Evolutionary conservation across 1,139 yeast species (phyloP), one percentile per base, ranked within the genome.

Genomic region (Geotrichum citri-aurantii): DNA sequence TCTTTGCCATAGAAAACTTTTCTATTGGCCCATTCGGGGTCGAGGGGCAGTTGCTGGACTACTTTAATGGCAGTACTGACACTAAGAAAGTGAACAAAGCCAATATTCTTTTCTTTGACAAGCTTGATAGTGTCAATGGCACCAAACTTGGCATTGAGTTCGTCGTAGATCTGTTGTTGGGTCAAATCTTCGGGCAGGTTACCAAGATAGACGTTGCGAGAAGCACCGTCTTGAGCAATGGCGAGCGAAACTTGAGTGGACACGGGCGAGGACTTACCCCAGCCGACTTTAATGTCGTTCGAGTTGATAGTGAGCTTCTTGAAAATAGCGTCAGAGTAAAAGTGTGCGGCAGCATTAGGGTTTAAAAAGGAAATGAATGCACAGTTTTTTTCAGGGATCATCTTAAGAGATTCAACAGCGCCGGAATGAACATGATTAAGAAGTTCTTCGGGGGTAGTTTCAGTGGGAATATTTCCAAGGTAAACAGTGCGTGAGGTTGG

Each of bases 341-440:
- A 71, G 67, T 75, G 70, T 62, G 77, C 69, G 61, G 84, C 73
- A 66, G 74, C 52, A 65, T 72, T 62, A 68, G 77, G 67, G 72
- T 76, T 75, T 71, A 84, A 68, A 76, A 84, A 70, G 64, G 78
- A 66, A 68, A 73, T 65, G 79, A 81, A 63, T 66, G 78, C 69
- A 70, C 78, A 64, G 68, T 68, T 64, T 78, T 80, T 81, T 51
- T 81, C 83, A 1, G 83, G 80, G 19, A 81, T 69, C 60, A 77
- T 75, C 60, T 78, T 75, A 61, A 77, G 85, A 61, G 83, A 84
- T 74, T 93, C 99, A 61, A 93, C 83, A 23, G 91, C 85, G 26
- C 98, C 98, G 33, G 96, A 86, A 65, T 96, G 82, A 33, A 93
- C 97, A 70, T 89, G 93, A 70, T 90, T 93, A 68, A 93, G 78